Percentiles rank a stretch among this genome's conserved stretches.
These are phyloP conservation scores for Penicillium sp. DNA, from an alignment of 2,329 filamentous ascomycete species.

Conservation along the genomic window DNA sequence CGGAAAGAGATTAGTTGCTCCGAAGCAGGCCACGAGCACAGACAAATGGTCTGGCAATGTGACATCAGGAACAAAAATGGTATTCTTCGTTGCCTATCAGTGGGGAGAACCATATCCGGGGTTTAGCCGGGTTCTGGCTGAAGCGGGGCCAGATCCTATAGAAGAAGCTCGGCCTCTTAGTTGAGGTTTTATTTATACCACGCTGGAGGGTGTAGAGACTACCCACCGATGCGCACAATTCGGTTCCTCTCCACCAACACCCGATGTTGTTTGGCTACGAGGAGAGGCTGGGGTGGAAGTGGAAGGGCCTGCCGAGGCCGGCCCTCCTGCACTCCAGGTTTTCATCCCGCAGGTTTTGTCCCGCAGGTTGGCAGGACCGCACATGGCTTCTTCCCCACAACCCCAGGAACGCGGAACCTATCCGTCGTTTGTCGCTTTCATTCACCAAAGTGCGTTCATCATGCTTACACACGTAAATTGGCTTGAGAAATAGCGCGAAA, in stretches of 20 bases:
- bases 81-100: background rate
- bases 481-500: too few species aligned
- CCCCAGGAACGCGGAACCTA: constrained; percentile 1
- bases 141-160: background rate
- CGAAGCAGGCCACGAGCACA: background rate
- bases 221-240: background rate
- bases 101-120: background rate
- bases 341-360: background rate
- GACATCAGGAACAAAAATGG: constrained; percentile 1
- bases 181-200: background rate
- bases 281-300: background rate
- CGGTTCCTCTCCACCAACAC: background rate
- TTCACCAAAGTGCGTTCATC: background rate
- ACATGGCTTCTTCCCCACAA: constrained; percentile 5
- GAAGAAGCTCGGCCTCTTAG: background rate
- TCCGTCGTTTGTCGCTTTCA: background rate
- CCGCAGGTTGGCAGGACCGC: background rate
- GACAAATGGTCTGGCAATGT: background rate
- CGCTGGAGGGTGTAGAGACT: background rate
- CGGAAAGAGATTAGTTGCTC: background rate
- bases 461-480: background rate
- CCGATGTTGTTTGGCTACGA: background rate
- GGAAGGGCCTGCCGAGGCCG: background rate
- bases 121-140: constrained; percentile 2
- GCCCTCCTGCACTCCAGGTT: background rate